These are phyloP conservation scores for Leptomonas pyrrhocoris DNA, from an alignment of 208 protist genomes.

Conservation along the genomic window DNA sequence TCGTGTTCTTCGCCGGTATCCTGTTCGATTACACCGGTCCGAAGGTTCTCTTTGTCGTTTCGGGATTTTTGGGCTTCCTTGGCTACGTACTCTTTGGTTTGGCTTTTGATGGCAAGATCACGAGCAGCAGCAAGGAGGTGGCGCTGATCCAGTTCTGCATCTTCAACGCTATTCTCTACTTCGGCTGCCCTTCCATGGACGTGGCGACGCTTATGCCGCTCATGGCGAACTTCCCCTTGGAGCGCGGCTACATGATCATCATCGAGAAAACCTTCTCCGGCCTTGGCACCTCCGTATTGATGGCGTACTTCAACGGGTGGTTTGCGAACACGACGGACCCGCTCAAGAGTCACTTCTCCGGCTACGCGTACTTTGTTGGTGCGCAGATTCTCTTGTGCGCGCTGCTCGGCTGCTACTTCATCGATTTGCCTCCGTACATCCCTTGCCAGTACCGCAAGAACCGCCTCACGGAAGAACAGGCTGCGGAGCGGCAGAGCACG, in stretches of 20 bases:
- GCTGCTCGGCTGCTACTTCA: slow-evolving; percentile 45
- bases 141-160: slow-evolving; percentile 62
- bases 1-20: slow-evolving; percentile 65
- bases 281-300: slow-evolving; percentile 75
- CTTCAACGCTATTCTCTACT: slow-evolving; percentile 69
- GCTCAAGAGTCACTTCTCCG: slow-evolving; percentile 51
- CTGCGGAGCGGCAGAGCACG: slow-evolving; percentile 45
- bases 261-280: slow-evolving; percentile 85
- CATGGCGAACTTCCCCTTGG: slow-evolving; percentile 83
- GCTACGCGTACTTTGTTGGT: slow-evolving; percentile 67
- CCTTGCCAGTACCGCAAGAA: slow-evolving; percentile 49
- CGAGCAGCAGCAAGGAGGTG: slow-evolving; percentile 33
- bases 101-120: slow-evolving; percentile 61
- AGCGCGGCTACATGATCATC: slow-evolving; percentile 76
- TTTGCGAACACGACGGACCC: slow-evolving; percentile 41
- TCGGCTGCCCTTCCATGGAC: slow-evolving; percentile 68
- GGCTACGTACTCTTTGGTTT: slow-evolving; percentile 74
- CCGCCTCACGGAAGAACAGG: slow-evolving; percentile 43
- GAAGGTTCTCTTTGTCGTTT: slow-evolving; percentile 49
- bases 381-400: slow-evolving; percentile 42
- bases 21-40: slow-evolving; percentile 79
- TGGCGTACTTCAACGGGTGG: slow-evolving; percentile 82
- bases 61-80: slow-evolving; percentile 46
- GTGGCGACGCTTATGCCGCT: slow-evolving; percentile 71
- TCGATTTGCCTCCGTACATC: slow-evolving; percentile 69